Conservation (phyloP, 257 asterid species). For the Solanum ahanhuiri region DNA sequence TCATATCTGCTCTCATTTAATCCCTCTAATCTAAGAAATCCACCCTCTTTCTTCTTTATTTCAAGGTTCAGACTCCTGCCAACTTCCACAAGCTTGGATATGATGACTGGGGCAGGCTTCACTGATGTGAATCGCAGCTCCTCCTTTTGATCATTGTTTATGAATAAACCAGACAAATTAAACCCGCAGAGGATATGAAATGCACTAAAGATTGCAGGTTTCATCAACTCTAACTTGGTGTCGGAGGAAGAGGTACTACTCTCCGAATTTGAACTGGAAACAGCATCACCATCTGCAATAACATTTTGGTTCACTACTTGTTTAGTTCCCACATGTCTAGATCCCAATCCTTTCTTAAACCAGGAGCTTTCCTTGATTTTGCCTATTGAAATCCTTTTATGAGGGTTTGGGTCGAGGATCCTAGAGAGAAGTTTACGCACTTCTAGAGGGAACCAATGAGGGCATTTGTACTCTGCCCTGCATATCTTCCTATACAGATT, state of each 20-base stretch:
- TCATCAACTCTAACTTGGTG: slow-evolving; percentile 17
- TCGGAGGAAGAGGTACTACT: not conserved
- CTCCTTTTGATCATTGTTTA: slow-evolving; percentile 44
- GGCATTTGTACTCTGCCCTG: slow-evolving; percentile 41
- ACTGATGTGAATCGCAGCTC: slow-evolving; percentile 53
- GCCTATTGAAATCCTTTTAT: slow-evolving; percentile 40
- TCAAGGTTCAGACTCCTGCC: slow-evolving; percentile 30
- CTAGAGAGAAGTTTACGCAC: slow-evolving; percentile 36
- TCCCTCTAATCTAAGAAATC: slow-evolving; percentile 30
- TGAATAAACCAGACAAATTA: slow-evolving; percentile 67
- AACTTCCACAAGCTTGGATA: slow-evolving; percentile 44
- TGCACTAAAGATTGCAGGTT: slow-evolving; percentile 42
- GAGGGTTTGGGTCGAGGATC: slow-evolving; percentile 70
- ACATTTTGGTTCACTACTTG: slow-evolving; percentile 9
- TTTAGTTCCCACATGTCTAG: not conserved
- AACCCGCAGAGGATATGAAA: slow-evolving; percentile 67
- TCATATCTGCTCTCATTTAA: slow-evolving; percentile 16
- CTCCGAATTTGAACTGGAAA: not conserved
- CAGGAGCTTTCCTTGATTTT: slow-evolving; percentile 55
- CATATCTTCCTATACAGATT: slow-evolving; percentile 59
- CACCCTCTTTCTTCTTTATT: slow-evolving; percentile 39
- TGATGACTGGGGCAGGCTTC: slow-evolving; percentile 25
- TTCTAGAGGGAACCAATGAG: slow-evolving; percentile 52
- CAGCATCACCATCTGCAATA: slow-evolving; percentile 4
- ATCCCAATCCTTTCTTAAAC: slow-evolving; percentile 44